phyloP scores from a whole-genome alignment of 306 rosid genomes.

The Acacia crassicarpa region DNA sequence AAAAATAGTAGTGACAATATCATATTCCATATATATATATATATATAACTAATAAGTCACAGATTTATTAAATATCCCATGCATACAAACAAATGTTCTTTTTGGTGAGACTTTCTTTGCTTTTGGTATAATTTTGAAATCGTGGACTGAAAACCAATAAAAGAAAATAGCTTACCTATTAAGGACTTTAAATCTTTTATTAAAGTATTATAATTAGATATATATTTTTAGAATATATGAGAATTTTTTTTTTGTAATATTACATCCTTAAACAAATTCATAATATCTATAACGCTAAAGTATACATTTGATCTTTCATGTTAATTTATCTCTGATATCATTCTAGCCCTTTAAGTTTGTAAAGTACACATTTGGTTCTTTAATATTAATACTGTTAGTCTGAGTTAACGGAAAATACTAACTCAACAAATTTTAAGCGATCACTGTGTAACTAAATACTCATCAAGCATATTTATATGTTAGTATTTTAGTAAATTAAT shows the following conservation, averaged over 20 bases:
- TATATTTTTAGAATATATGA: background rate
- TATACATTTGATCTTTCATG: too few species aligned
- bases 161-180: background rate
- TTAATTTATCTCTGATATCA: too few species aligned
- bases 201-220: background rate
- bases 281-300: background rate
- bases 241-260: background rate
- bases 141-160: background rate
- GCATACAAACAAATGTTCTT: background rate
- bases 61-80: background rate
- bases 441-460: too few species aligned
- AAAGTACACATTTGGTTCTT: too few species aligned
- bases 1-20: too few species aligned
- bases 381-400: too few species aligned
- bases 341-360: too few species aligned
- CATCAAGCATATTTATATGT: too few species aligned
- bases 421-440: too few species aligned
- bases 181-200: background rate
- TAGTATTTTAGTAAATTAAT: too few species aligned
- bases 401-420: too few species aligned
- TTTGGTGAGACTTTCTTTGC: background rate
- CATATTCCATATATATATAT: too few species aligned
- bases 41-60: background rate
- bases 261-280: background rate
- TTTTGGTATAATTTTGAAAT: background rate